A percentile compares a stretch with the other conserved stretches of the same genome.
These are phyloP conservation scores for Lactarius tabidus DNA, from an alignment of 768 basidiomycete species.

Conservation along the genomic window DNA sequence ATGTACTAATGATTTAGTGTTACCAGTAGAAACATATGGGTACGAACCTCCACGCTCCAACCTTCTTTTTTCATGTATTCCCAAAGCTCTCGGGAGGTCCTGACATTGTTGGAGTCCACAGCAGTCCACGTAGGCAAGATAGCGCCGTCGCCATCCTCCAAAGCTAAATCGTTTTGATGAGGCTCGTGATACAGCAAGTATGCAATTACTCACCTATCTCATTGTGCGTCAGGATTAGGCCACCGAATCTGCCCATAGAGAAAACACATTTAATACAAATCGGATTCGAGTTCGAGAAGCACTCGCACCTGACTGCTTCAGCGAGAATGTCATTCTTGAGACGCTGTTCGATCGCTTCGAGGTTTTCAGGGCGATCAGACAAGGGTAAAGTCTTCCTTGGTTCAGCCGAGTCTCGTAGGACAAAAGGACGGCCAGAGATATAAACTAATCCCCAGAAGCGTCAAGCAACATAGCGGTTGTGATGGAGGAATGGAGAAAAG, in stretches of 20 bases:
- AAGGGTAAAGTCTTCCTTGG: conserved; percentile 74
- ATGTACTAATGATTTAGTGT: neutral
- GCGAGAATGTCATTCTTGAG: conserved; percentile 88
- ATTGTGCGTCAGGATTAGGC: conserved; percentile 89
- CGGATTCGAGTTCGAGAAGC: conserved; percentile 13
- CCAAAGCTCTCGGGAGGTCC: conserved; percentile 86
- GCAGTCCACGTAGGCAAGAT: conserved; percentile 93
- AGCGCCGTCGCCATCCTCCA: conserved; percentile 67
- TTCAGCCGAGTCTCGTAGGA: conserved; percentile 81
- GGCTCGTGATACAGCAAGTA: neutral
- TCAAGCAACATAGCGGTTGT: conserved; percentile 14
- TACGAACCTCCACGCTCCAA: conserved; percentile 85
- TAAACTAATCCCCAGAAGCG: conserved; percentile 48
- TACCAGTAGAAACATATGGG: conserved; percentile 9
- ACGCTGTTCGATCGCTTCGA: conserved; percentile 88
- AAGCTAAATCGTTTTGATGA: conserved; percentile 32
- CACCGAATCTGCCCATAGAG: conserved; percentile 62
- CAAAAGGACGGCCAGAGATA: conserved; percentile 89
- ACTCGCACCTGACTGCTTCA: conserved; percentile 64
- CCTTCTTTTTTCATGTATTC: conserved; percentile 71
- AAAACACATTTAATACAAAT: conserved; percentile 3
- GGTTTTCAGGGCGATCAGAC: conserved; percentile 90
- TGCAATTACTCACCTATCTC: conserved; percentile 60
- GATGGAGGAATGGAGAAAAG: neutral
- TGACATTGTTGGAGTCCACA: conserved; percentile 78